Conservation (phyloP, 345 rosid species). For the Eucalyptus leucophloia region DNA sequence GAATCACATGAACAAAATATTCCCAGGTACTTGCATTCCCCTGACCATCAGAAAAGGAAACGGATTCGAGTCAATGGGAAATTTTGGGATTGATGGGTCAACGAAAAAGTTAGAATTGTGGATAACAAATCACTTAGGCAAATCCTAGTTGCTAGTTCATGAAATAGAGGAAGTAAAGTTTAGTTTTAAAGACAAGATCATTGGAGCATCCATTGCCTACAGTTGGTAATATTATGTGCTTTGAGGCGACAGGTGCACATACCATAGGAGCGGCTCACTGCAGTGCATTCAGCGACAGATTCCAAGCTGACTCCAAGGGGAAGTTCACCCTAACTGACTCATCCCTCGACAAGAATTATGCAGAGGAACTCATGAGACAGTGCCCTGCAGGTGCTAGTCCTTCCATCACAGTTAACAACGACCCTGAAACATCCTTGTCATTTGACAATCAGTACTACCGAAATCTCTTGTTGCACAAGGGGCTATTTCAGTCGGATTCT, state of each 20-base stretch:
- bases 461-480: conserved; percentile 41
- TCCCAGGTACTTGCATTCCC: not conserved
- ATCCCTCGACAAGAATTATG: conserved; percentile 39
- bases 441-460: conserved; percentile 63
- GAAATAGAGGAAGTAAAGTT: not conserved
- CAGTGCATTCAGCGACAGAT: conserved; percentile 53
- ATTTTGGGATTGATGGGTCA: not conserved
- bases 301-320: conserved; percentile 36
- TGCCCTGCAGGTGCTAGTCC: conserved; percentile 35
- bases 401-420: conserved; percentile 37
- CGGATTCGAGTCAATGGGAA: not conserved
- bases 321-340: conserved; percentile 25
- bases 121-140: not conserved
- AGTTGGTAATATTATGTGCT: not conserved
- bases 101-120: not conserved
- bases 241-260: conserved; percentile 46
- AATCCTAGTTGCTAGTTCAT: not conserved
- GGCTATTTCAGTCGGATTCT: conserved; percentile 73
- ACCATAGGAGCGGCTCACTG: conserved; percentile 77
- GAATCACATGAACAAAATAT: not conserved
- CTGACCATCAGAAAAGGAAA: not conserved
- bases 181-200: not conserved
- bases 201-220: not conserved
- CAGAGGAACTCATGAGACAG: conserved; percentile 25
- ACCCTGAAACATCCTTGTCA: conserved; percentile 38